Evolutionary conservation across 1,284 basidiomycete species (phyloP).

Genomic region (Vanrija humicola): DNA sequence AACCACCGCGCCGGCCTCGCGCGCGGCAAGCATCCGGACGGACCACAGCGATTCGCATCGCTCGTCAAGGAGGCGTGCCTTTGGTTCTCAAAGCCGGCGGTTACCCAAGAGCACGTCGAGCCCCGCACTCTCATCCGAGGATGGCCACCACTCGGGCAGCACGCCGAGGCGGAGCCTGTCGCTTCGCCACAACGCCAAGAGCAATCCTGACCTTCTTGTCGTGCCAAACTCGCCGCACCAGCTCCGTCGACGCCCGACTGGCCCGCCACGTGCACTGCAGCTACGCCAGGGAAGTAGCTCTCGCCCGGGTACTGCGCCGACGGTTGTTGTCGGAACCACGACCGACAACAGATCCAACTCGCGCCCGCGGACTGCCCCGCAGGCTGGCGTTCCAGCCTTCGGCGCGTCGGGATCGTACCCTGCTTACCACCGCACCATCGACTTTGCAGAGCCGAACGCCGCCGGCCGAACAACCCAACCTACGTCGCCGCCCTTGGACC

Average conservation of each 20-base stretch:
- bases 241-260: slow-evolving; percentile 1
- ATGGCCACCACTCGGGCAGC: not conserved
- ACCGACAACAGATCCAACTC: no score
- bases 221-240: not conserved
- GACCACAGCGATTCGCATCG: no score
- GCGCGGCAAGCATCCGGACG: no score
- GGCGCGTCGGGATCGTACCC: not conserved
- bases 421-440: not conserved
- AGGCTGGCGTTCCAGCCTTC: no score
- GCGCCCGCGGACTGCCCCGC: no score
- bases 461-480: not conserved
- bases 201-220: slow-evolving; percentile 4
- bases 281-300: not conserved
- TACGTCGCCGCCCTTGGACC: not conserved
- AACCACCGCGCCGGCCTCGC: no score
- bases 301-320: not conserved
- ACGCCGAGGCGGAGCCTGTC: slow-evolving; percentile 1
- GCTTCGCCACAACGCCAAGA: not conserved
- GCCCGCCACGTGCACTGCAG: slow-evolving; percentile 15
- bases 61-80: no score
- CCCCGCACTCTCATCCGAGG: not conserved
- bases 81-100: not conserved
- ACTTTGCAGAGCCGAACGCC: slow-evolving; percentile 9
- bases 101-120: slow-evolving; percentile 9
- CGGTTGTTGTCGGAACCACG: slow-evolving; percentile 4